phyloP scores from a whole-genome alignment of 2,329 filamentous ascomycete genomes.

The Harringtonia lauricola region DNA sequence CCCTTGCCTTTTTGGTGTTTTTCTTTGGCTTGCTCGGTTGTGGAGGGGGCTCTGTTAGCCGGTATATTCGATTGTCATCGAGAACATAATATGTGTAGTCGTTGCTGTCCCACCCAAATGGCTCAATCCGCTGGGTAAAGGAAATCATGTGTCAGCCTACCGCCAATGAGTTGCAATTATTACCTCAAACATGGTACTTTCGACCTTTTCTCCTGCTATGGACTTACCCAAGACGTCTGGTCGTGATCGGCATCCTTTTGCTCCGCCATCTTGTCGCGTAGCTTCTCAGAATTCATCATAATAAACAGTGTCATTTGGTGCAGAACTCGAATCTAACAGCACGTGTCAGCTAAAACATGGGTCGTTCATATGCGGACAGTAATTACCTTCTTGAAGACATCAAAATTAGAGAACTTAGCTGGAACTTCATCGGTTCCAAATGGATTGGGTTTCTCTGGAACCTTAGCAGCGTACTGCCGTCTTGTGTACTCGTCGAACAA shows the following conservation, averaged over 20 bases:
- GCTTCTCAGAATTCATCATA: constrained; percentile 74
- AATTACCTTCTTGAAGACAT: constrained; percentile 72
- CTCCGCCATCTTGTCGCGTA: constrained; percentile 78
- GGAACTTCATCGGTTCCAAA: constrained; percentile 70
- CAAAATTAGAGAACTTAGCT: constrained; percentile 67
- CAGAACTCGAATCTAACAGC: constrained; percentile 53
- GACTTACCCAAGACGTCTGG: constrained; percentile 70
- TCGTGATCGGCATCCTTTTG: constrained; percentile 76
- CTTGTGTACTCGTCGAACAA: constrained; percentile 90
- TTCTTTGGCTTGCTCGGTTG: constrained; percentile 49
- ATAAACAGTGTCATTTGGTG: constrained; percentile 87
- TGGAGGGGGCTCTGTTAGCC: constrained; percentile 63
- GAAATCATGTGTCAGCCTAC: not conserved
- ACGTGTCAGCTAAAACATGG: not conserved
- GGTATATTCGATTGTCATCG: constrained; percentile 89
- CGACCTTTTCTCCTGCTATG: too few species aligned
- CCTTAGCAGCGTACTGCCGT: constrained; percentile 77
- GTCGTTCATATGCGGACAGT: not conserved
- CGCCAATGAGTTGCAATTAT: constrained; percentile 2
- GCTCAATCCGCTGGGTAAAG: constrained; percentile 54
- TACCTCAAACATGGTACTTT: too few species aligned
- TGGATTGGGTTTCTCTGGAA: constrained; percentile 61
- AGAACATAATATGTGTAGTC: constrained; percentile 83
- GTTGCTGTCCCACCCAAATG: constrained; percentile 78
- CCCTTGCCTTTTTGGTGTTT: constrained; percentile 55